Evolutionary conservation across 345 rosid species (phyloP).

Genomic region (Raphanus sativus): DNA sequence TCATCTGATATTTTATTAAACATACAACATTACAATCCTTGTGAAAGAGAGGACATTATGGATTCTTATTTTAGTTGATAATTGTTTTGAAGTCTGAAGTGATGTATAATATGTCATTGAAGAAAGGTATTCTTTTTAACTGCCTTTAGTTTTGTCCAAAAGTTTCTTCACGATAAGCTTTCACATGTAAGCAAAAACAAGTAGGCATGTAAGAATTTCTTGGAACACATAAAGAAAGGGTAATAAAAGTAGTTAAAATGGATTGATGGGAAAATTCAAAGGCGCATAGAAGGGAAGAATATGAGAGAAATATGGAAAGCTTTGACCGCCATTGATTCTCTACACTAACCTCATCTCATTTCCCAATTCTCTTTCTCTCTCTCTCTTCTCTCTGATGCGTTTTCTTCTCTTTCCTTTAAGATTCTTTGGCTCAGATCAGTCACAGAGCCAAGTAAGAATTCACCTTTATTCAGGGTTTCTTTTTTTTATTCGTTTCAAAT

Average conservation of each 20-base stretch:
- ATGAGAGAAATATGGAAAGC: slow-evolving; percentile 53
- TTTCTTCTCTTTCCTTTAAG: background rate
- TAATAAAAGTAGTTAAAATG: background rate
- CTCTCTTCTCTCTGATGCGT: slow-evolving; percentile 12
- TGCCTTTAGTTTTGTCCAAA: background rate
- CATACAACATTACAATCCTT: too few relatives aligned
- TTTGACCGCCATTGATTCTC: slow-evolving; percentile 22
- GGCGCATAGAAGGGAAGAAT: slow-evolving; percentile 47
- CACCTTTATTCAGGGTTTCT: slow-evolving; percentile 25
- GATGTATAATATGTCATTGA: background rate
- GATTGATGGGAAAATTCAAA: slow-evolving; percentile 34
- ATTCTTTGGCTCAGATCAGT: slow-evolving; percentile 51
- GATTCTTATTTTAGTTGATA: background rate
- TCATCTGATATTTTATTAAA: too few relatives aligned
- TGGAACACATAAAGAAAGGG: background rate
- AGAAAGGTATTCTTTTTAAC: background rate
- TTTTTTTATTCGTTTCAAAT: background rate
- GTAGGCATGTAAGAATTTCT: background rate
- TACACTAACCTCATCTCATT: slow-evolving; percentile 31
- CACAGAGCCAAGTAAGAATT: slow-evolving; percentile 47
- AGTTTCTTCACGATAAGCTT: background rate
- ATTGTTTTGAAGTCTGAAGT: too few relatives aligned
- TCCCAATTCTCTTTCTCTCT: background rate
- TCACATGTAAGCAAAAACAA: background rate
- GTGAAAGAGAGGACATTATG: too few relatives aligned